Evolutionary conservation across 148 eudicot genomes (phyloP), one percentile per base, ranked within the genome.

Genomic region (Talinum fruticosum): DNA sequence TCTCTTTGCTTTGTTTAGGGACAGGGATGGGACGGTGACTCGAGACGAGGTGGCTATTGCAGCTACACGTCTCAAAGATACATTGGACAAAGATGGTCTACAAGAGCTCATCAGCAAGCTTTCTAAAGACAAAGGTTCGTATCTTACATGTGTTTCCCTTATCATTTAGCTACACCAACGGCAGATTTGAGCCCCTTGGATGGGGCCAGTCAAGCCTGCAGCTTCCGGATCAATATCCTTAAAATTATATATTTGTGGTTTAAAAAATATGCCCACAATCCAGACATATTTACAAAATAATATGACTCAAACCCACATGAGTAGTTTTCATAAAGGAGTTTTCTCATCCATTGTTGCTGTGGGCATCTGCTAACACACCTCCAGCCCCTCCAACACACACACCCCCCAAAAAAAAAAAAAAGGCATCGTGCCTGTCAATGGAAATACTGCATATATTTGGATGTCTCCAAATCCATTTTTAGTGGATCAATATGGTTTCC

Each of bases 11-110:
- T 74, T 28, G 32, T 53, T 57, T 80, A 88, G 91, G 80, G 89
- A 88, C 78, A 75, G 84, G 75, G 91, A 88, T 54, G 91, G 91
- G 65, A 88, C 82, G 73, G 91, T 88, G 74, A 81, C 87, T 73
- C 86, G 85, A 13, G 91, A 88, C 66, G 91, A 88, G 79, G 82
- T 88, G 51, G 91, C 89, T 51, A 79, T 87, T 76, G 91, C 91
- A 36, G 91, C 91, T 70, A 76, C 73, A 73, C 86, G 86, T 69
- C 83, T 88, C 44, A 86, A 88, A 45, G 87, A 88, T 79, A 86
- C 91, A 21, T 74, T 88, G 78, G 91, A 78, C 72, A 86, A 83
- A 67, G 89, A 84, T n/a, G 91, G 89, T 10, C 57, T 86, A 72
- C 88, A 86, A 73, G 86, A 86, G 78, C 85, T 88, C 35, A 86